Evolutionary conservation across 306 rosid species (phyloP).

Genomic region (Neltuma alba): DNA sequence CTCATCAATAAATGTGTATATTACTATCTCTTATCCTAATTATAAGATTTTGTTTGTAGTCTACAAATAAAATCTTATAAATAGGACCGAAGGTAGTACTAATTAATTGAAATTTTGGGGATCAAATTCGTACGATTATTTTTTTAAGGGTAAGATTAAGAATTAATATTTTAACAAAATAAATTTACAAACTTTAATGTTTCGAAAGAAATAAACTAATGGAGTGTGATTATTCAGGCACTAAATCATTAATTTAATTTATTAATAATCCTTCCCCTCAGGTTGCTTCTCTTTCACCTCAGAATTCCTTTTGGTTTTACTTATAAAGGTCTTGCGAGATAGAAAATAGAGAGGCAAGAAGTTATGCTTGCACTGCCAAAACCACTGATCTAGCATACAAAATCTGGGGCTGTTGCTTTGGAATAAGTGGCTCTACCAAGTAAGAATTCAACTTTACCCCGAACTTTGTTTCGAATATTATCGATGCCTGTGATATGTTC

Average conservation of each 20-base stretch:
- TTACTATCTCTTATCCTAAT: too few species aligned
- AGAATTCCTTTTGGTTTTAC: not conserved
- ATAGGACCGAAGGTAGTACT: too few species aligned
- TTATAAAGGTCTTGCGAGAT: constrained; percentile 17
- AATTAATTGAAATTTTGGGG: too few species aligned
- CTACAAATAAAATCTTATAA: too few species aligned
- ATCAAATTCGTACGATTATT: not conserved
- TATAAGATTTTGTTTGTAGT: too few species aligned
- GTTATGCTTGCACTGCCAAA: constrained; percentile 29
- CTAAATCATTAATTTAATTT: not conserved
- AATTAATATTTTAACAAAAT: not conserved
- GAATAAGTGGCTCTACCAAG: constrained; percentile 30
- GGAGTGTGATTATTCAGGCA: not conserved
- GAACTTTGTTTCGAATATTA: not conserved
- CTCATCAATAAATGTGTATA: not conserved
- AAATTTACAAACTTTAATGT: not conserved
- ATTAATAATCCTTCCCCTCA: constrained; percentile 8
- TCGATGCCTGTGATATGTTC: not conserved
- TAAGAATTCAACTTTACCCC: constrained; percentile 31
- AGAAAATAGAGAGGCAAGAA: constrained; percentile 20
- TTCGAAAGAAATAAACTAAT: not conserved
- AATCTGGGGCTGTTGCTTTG: constrained; percentile 2
- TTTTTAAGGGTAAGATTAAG: not conserved
- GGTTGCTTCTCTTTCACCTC: constrained; percentile 8
- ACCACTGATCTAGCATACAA: not conserved